A percentile compares a stretch with the other conserved stretches of the same genome.
phyloP scores from a whole-genome alignment of 306 rosid species.

The Oxytropis ochrocephala region DNA sequence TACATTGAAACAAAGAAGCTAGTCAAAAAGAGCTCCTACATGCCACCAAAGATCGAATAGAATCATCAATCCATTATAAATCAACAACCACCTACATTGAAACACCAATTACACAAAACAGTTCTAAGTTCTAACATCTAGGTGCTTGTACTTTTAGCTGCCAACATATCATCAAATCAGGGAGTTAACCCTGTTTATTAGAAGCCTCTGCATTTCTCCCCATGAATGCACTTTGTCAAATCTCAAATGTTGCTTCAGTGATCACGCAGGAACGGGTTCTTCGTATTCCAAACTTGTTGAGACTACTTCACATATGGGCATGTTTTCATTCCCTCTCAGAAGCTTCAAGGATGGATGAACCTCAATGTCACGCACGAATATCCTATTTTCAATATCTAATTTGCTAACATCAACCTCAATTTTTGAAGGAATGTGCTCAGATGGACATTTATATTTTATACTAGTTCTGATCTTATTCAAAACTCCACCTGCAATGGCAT shows the following conservation, averaged over 20 bases:
- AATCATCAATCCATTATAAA: constrained; percentile 21
- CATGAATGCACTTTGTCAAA: not conserved
- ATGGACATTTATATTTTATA: constrained; percentile 62
- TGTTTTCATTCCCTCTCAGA: constrained; percentile 64
- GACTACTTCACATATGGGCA: constrained; percentile 78
- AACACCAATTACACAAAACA: not conserved
- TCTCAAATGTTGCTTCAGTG: not conserved
- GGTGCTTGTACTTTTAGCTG: constrained; percentile 14
- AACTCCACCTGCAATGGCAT: constrained; percentile 53
- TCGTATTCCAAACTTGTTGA: constrained; percentile 35
- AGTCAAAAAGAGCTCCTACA: not conserved
- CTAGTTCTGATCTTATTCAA: constrained; percentile 65
- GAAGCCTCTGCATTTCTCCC: constrained; percentile 14
- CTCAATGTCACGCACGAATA: constrained; percentile 54
- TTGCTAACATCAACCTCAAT: constrained; percentile 82
- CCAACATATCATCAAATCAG: constrained; percentile 16
- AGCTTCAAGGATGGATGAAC: constrained; percentile 85
- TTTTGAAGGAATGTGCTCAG: constrained; percentile 77
- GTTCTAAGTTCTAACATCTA: not conserved
- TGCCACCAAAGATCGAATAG: not conserved
- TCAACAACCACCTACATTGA: constrained; percentile 16
- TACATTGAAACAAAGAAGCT: no score
- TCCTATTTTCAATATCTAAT: constrained; percentile 70
- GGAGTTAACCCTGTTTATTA: constrained; percentile 20
- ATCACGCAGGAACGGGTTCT: constrained; percentile 29